A percentile compares a stretch with the other conserved stretches of the same genome.
These are phyloP conservation scores for Adansonia digitata DNA, from an alignment of 345 rosid genomes.

Conservation along the genomic window DNA sequence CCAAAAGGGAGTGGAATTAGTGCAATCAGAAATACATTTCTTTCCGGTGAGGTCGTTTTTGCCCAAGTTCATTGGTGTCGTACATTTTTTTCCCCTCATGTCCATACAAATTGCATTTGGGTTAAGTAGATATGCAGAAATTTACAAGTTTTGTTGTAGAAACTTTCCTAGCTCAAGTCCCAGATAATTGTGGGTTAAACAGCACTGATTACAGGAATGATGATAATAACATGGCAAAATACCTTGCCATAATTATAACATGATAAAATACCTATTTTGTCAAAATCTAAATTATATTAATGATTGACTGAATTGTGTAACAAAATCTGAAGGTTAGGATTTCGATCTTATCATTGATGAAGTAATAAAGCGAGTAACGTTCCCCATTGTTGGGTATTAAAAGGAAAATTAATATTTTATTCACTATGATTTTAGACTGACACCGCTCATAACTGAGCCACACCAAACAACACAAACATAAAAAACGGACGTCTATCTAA, in stretches of 20 bases:
- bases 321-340: no score
- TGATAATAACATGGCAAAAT: no score
- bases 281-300: no score
- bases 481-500: neutral
- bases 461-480: neutral
- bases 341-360: no score
- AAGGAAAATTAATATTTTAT: neutral
- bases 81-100: neutral
- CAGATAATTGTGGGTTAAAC: no score
- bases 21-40: neutral
- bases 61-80: neutral
- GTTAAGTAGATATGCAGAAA: constrained; percentile 15
- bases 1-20: constrained; percentile 22
- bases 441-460: neutral
- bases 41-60: neutral
- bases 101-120: neutral
- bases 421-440: neutral
- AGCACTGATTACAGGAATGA: no score
- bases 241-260: no score
- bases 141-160: no score
- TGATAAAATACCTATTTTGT: no score
- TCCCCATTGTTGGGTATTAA: neutral
- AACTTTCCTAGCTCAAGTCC: no score
- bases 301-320: no score
- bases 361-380: neutral